Base-by-base conservation (phyloP, 768 basidiomycete genomes). In the Nidula microcarpa region DNA sequence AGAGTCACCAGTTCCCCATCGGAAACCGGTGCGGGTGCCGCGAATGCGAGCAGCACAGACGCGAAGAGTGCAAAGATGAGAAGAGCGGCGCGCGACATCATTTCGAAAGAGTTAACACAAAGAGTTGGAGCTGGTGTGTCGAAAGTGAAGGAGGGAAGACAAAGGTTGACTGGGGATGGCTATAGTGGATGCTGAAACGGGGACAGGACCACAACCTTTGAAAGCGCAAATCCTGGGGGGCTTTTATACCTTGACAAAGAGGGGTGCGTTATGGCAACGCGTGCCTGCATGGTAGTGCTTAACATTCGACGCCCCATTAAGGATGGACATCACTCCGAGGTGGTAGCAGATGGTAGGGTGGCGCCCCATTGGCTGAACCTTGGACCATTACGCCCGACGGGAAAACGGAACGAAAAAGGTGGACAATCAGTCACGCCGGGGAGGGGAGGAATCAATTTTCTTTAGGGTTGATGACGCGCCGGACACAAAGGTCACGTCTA, bases 1-100 rank as follows among this genome's bases (percentile, higher is more conserved):
- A 85, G 71, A 30, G 68, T 60, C 33, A 59, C 52, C 30, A 60
- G 60, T 50, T 60, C 65, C 18, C 63, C 64, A 49, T 66, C 60
- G 60, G 68, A 59, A 55, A 65, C 60, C 30, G 77, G 69, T 7
- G 81, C 59, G 30, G 83, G 82, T 6, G 77, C 68, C 16, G 80
- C 81, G 54, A 78, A 59, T 41, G 65, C 63, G 48, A 73, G 56
- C 53, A 77, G 59, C 54, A 79, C 44, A 57, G 75, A 69, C 50
- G 75, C 64, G 63, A 77, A 69, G 62, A 84, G 57, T 32, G 74
- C 62, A 55, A 74, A 62, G 55, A 70, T 43, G 50, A 70, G 56
- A 51, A 68, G 18, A 36, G 70, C 63, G 57, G 74, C 49, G 64
- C 71, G 73, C 58, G 71, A 73, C 74, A 77, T 80, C 53, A 46